These are phyloP conservation scores for Earliella scabrosa DNA, from an alignment of 1,284 basidiomycete species.

Conservation along the genomic window DNA sequence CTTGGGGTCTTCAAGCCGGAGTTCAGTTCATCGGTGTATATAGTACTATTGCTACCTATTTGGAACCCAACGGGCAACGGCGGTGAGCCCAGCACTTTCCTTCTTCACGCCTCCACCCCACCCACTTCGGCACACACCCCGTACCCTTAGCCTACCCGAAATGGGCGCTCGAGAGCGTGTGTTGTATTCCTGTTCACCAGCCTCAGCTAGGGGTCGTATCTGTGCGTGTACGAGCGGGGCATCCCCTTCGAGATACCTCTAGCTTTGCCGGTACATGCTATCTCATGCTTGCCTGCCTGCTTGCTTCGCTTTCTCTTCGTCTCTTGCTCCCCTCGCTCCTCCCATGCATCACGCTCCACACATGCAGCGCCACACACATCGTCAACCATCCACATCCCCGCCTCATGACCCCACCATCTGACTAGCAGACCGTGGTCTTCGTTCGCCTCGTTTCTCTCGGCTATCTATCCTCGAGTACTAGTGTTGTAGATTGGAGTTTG, in stretches of 20 bases:
- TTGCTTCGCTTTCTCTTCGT: no score
- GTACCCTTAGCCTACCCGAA: not conserved
- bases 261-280: no score
- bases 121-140: not conserved
- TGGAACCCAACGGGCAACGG: conserved; percentile 1
- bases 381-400: no score
- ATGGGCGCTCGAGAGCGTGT: not conserved
- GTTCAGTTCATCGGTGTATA: not conserved
- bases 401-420: no score
- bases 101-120: not conserved
- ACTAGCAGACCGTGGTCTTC: no score
- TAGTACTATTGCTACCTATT: not conserved
- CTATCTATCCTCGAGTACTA: no score
- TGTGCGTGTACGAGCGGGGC: not conserved
- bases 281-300: not conserved
- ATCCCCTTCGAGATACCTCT: no score
- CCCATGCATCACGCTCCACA: no score
- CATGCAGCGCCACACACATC: no score
- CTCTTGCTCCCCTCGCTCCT: not conserved
- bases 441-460: no score
- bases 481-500: not conserved
- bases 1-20: not conserved
- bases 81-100: conserved; percentile 5
- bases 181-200: not conserved
- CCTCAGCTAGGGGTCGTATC: not conserved